Conservation (phyloP, 2,329 filamentous ascomycete species). For the Huntiella savannae region DNA sequence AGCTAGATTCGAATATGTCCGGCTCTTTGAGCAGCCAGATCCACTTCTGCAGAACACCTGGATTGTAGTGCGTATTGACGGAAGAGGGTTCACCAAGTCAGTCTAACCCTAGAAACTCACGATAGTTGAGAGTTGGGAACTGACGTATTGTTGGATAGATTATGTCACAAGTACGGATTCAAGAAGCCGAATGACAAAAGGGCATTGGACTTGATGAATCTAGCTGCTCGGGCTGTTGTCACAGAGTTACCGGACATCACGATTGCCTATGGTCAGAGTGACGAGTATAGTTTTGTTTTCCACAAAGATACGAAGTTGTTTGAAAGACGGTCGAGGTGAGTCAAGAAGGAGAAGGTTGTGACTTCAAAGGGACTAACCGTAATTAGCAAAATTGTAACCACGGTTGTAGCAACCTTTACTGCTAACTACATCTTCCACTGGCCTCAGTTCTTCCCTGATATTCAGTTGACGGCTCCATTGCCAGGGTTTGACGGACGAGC, state of each 20-base stretch:
- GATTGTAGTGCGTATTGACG: constrained; percentile 88
- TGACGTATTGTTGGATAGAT: constrained; percentile 27
- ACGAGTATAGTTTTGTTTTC: constrained; percentile 89
- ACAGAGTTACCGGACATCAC: constrained; percentile 67
- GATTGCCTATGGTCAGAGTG: constrained; percentile 81
- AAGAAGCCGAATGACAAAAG: constrained; percentile 81
- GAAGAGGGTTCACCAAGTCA: constrained; percentile 86
- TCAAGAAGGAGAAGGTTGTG: neutral
- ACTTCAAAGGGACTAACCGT: neutral
- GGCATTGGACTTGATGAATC: constrained; percentile 86
- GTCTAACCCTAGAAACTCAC: constrained; percentile 10
- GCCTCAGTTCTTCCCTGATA: constrained; percentile 55
- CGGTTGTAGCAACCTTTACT: constrained; percentile 82
- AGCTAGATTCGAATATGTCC: constrained; percentile 79
- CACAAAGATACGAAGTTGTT: constrained; percentile 69
- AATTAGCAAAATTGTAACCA: constrained; percentile 69
- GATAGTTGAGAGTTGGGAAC: neutral
- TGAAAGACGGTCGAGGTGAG: constrained; percentile 61
- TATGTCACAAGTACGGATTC: constrained; percentile 69
- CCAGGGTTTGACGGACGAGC: constrained; percentile 87
- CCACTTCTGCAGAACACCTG: constrained; percentile 74
- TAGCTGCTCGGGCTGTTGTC: constrained; percentile 69
- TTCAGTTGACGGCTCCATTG: constrained; percentile 49
- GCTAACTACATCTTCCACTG: constrained; percentile 75
- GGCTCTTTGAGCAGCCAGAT: constrained; percentile 69